phyloP scores from a whole-genome alignment of 805 yeast genomes.

The Suhomyces sp. region DNA sequence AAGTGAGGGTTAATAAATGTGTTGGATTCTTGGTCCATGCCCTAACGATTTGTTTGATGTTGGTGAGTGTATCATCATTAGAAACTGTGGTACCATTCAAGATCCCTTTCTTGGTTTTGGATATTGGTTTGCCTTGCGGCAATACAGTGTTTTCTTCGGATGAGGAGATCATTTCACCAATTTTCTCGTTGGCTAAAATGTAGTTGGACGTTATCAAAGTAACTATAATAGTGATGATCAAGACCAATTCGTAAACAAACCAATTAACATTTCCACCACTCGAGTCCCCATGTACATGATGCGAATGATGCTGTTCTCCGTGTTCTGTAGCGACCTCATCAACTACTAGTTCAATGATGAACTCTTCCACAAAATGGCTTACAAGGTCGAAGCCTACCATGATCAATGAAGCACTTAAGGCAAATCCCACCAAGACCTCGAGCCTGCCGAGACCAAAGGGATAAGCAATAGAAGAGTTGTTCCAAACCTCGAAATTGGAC shows the following conservation, averaged over 20 bases:
- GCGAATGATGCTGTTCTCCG: slow-evolving; percentile 31
- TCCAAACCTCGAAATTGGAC: slow-evolving; percentile 94
- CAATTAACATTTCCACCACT: slow-evolving; percentile 18
- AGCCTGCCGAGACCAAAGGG: slow-evolving; percentile 95
- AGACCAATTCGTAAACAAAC: slow-evolving; percentile 29
- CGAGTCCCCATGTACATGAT: slow-evolving; percentile 37
- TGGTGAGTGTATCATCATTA: not conserved
- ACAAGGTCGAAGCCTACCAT: slow-evolving; percentile 90
- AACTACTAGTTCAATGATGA: slow-evolving; percentile 46
- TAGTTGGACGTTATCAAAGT: slow-evolving; percentile 35
- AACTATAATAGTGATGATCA: slow-evolving; percentile 15
- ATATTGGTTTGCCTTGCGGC: slow-evolving; percentile 7
- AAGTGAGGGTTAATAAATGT: slow-evolving; percentile 45
- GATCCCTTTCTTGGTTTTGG: not conserved
- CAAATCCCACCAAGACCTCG: slow-evolving; percentile 86
- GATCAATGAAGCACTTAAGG: slow-evolving; percentile 75
- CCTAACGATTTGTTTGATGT: slow-evolving; percentile 12
- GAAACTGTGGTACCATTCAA: slow-evolving; percentile 9
- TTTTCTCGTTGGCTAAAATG: slow-evolving; percentile 33
- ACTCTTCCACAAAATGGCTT: slow-evolving; percentile 83
- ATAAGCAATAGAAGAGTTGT: slow-evolving; percentile 69
- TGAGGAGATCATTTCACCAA: slow-evolving; percentile 32
- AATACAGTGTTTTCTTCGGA: slow-evolving; percentile 17
- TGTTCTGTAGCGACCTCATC: slow-evolving; percentile 21
- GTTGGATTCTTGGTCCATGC: slow-evolving; percentile 41